phyloP scores from a whole-genome alignment of 2,329 filamentous ascomycete species.

The Colletotrichum sp. region DNA sequence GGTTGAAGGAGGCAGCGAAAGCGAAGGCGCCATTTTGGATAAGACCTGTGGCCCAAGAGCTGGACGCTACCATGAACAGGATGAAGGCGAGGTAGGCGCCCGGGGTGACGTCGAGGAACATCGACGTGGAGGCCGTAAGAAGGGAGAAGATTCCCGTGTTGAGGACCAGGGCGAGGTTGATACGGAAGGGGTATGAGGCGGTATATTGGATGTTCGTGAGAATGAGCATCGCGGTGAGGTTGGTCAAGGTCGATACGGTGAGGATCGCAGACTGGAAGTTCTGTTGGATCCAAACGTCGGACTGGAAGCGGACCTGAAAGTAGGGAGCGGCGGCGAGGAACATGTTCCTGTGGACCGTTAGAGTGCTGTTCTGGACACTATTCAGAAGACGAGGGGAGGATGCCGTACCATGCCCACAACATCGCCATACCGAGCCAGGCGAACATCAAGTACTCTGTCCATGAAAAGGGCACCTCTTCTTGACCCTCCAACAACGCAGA shows the following conservation, averaged over 20 bases:
- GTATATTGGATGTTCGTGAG: conserved; percentile 81
- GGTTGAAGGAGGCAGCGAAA: conserved; percentile 84
- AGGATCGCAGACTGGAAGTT: conserved; percentile 93
- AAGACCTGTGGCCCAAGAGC: conserved; percentile 81
- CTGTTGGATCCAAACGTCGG: conserved; percentile 71
- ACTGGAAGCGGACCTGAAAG: conserved; percentile 82
- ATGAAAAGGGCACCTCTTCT: conserved; percentile 71
- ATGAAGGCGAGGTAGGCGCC: conserved; percentile 79
- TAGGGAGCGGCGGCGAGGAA: conserved; percentile 95
- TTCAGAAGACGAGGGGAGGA: background rate
- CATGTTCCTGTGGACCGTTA: conserved; percentile 77
- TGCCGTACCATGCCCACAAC: conserved; percentile 91
- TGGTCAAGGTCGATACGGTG: conserved; percentile 84
- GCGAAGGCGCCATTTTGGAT: conserved; percentile 96
- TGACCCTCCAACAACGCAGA: conserved; percentile 32
- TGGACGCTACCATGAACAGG: conserved; percentile 79
- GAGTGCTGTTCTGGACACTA: background rate
- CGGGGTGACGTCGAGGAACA: conserved; percentile 68
- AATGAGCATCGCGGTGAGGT: conserved; percentile 76
- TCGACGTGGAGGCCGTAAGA: conserved; percentile 78
- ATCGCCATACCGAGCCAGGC: conserved; percentile 86
- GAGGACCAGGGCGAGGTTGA: conserved; percentile 76
- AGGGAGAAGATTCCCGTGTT: conserved; percentile 80
- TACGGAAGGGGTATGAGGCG: conserved; percentile 88
- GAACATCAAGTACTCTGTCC: conserved; percentile 87